A percentile compares a stretch with the other conserved stretches of the same genome.
Evolutionary conservation across 306 rosid species (phyloP).

Genomic region (Nissolia schottii): DNA sequence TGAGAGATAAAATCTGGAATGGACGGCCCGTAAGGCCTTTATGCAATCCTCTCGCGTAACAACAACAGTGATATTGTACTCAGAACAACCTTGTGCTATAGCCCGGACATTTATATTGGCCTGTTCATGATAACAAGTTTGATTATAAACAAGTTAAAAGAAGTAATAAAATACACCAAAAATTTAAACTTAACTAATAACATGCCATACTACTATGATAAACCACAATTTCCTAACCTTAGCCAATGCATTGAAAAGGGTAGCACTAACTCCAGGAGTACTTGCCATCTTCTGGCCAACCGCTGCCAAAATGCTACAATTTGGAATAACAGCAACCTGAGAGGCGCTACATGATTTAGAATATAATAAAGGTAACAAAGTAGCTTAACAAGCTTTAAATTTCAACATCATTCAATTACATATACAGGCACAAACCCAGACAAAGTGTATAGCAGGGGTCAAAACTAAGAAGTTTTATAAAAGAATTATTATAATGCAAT

Average conservation of each 20-base stretch:
- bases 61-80: slow-evolving; percentile 91
- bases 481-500: too few species aligned
- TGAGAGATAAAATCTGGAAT: slow-evolving; percentile 91
- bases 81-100: slow-evolving; percentile 98
- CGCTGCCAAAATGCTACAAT: slow-evolving; percentile 96
- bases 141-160: not conserved
- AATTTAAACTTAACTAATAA: not conserved
- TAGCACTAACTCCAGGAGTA: slow-evolving; percentile 98
- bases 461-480: too few species aligned
- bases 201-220: not conserved
- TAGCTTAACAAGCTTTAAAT: not conserved
- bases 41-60: slow-evolving; percentile 89
- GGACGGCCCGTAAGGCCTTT: slow-evolving; percentile 93
- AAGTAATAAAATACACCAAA: slow-evolving; percentile 2
- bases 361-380: slow-evolving; percentile 15
- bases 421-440: too few species aligned
- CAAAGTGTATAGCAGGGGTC: too few species aligned
- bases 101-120: slow-evolving; percentile 96
- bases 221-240: slow-evolving; percentile 55
- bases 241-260: slow-evolving; percentile 94
- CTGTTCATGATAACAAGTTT: slow-evolving; percentile 46
- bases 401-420: slow-evolving; percentile 7
- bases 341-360: slow-evolving; percentile 20
- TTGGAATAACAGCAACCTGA: slow-evolving; percentile 86
- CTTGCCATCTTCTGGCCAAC: slow-evolving; percentile 99